Conservation (phyloP, 202 grass and related monocot genomes). For the Dendrocalamus latiflorus region DNA sequence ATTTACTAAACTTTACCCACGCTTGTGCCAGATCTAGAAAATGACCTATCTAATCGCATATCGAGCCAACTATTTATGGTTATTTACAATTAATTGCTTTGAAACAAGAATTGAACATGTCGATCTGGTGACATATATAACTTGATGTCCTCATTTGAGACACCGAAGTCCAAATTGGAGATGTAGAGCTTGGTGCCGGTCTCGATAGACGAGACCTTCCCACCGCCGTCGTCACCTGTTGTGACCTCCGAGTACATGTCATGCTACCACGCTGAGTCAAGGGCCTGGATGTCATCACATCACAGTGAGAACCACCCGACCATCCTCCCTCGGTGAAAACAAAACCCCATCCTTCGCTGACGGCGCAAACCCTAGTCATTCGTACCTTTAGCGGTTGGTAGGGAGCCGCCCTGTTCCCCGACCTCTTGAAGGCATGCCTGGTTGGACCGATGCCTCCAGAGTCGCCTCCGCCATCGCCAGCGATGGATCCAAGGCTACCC, state of each 20-base stretch:
- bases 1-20: no score
- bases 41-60: no score
- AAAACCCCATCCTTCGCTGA: constrained; percentile 27
- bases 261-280: constrained; percentile 81
- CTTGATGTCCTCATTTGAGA: no score
- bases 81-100: no score
- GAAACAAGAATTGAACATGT: no score
- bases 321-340: constrained; percentile 36
- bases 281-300: constrained; percentile 81
- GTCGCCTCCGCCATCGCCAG: no score
- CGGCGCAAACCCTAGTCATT: constrained; percentile 32
- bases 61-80: no score
- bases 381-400: constrained; percentile 58
- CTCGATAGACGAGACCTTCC: constrained; percentile 74
- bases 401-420: no score
- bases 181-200: constrained; percentile 90
- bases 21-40: no score
- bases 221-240: constrained; percentile 17
- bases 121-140: constrained; percentile 21
- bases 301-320: constrained; percentile 66
- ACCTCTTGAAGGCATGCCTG: no score
- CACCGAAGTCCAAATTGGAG: constrained; percentile 90
- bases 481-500: no score
- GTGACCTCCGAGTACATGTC: constrained; percentile 57
- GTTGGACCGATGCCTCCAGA: no score